Conservation (phyloP, 768 basidiomycete species). For the Hirschioporus abietinus region DNA sequence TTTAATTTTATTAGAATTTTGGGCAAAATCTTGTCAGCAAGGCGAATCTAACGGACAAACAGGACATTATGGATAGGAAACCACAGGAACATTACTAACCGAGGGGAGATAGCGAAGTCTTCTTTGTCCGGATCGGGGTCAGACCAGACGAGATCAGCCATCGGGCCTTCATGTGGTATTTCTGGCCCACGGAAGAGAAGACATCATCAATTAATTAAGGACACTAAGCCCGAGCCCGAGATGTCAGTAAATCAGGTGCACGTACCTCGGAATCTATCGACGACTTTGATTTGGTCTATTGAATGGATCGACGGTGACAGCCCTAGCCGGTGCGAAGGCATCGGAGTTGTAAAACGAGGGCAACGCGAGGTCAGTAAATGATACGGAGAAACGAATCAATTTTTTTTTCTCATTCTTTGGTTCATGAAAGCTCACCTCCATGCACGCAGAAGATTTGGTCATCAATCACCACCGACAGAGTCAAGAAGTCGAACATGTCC, state of each 20-base stretch:
- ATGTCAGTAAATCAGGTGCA: background rate
- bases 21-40: conserved; percentile 5
- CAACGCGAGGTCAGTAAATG: background rate
- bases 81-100: conserved; percentile 46
- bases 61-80: conserved; percentile 11
- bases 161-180: conserved; percentile 98
- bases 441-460: conserved; percentile 99
- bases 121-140: conserved; percentile 99
- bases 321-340: conserved; percentile 38
- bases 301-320: conserved; percentile 98
- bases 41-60: conserved; percentile 11
- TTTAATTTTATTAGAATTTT: conserved; percentile 1
- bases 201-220: conserved; percentile 13
- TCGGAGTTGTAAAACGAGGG: background rate
- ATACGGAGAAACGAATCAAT: conserved; percentile 2
- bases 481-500: conserved; percentile 99
- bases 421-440: conserved; percentile 55
- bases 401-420: too few relatives aligned
- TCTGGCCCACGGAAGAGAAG: conserved; percentile 45
- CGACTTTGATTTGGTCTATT: conserved; percentile 98
- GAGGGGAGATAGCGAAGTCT: conserved; percentile 97
- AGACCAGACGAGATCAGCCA: conserved; percentile 99
- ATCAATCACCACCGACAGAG: conserved; percentile 96
- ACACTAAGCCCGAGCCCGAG: conserved; percentile 9
- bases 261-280: conserved; percentile 94